Evolutionary conservation across 257 asterid species (phyloP).

Genomic region (Primulina tabacum): DNA sequence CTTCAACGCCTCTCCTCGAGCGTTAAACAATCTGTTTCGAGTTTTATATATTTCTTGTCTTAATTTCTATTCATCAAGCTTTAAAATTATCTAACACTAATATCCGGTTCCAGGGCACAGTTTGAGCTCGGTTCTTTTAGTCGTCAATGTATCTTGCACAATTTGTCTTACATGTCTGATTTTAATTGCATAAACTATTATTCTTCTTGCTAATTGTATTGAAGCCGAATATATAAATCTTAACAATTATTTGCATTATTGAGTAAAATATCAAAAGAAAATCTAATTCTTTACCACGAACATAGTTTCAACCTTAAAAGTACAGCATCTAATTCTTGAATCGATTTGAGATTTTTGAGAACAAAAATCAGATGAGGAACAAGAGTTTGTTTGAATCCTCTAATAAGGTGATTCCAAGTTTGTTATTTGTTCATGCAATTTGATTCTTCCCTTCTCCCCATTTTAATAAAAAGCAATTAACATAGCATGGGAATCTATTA

Average conservation of each 20-base stretch:
- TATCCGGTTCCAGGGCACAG: neutral
- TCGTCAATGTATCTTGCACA: conserved; percentile 22
- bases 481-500: neutral
- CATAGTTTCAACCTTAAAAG: neutral
- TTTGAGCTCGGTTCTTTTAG: neutral
- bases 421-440: neutral
- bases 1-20: too few relatives aligned
- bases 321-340: conserved; percentile 36
- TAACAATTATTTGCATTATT: conserved; percentile 11
- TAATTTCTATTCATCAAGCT: too few relatives aligned
- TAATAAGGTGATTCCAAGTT: conserved; percentile 27
- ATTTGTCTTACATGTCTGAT: conserved; percentile 26
- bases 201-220: neutral
- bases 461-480: neutral
- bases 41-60: too few relatives aligned
- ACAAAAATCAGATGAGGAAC: conserved; percentile 28
- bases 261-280: too few relatives aligned
- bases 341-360: conserved; percentile 7
- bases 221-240: neutral
- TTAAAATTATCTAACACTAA: too few relatives aligned
- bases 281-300: too few relatives aligned
- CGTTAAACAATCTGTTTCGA: too few relatives aligned
- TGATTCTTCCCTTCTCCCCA: too few relatives aligned
- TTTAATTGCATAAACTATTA: conserved; percentile 25
- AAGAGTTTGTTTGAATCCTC: conserved; percentile 33